Conservation (phyloP, 2,329 filamentous ascomycete genomes). For the Fusarium heterosporum region DNA sequence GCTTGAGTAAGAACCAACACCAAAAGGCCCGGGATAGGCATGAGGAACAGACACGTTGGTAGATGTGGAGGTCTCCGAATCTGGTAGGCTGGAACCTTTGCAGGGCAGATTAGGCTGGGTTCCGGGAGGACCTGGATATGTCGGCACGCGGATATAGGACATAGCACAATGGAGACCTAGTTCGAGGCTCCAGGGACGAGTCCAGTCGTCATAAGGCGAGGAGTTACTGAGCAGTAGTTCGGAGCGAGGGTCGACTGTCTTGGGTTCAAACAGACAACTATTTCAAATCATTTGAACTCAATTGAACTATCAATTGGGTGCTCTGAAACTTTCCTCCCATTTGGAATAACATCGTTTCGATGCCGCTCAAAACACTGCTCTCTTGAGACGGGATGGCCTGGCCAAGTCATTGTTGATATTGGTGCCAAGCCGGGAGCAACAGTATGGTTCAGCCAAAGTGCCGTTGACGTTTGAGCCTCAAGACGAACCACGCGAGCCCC, state of each 20-base stretch:
- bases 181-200: conserved; percentile 17
- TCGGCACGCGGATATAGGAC: conserved; percentile 32
- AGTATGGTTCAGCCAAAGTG: conserved; percentile 5
- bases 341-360: neutral
- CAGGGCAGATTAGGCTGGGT: conserved; percentile 11
- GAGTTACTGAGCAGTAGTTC: conserved; percentile 23
- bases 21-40: conserved; percentile 26
- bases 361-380: neutral
- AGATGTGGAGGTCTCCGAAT: conserved; percentile 25
- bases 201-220: conserved; percentile 28
- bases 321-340: neutral
- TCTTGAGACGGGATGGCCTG: neutral
- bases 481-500: conserved; percentile 6
- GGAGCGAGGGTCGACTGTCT: conserved; percentile 23
- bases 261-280: conserved; percentile 20
- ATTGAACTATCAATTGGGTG: neutral
- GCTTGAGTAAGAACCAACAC: conserved; percentile 27
- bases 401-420: conserved; percentile 14
- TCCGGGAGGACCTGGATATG: conserved; percentile 33
- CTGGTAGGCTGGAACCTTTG: conserved; percentile 30
- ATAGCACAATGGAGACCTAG: conserved; percentile 4
- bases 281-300: conserved; percentile 12
- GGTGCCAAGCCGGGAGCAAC: conserved; percentile 33
- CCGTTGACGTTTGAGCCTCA: conserved; percentile 21
- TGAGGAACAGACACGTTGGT: conserved; percentile 6